Evolutionary conservation across 2,329 filamentous ascomycete genomes (phyloP).

Genomic region (Teratosphaeria epicoccoides): DNA sequence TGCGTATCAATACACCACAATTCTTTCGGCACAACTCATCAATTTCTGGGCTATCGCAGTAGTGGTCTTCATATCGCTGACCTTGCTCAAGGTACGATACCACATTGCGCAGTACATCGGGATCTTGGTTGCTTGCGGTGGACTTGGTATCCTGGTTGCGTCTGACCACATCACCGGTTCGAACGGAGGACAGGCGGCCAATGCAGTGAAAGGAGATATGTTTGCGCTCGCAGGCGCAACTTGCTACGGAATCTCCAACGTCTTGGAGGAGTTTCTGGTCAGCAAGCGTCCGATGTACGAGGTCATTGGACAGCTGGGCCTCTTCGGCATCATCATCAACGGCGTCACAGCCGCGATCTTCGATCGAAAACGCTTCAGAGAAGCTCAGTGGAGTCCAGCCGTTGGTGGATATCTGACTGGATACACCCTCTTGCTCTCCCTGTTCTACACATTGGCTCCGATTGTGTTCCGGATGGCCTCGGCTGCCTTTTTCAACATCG

Average conservation of each 20-base stretch:
- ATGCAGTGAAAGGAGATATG: conserved; percentile 81
- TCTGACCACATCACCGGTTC: conserved; percentile 74
- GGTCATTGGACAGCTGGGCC: conserved; percentile 79
- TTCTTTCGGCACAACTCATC: conserved; percentile 85
- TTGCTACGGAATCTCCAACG: conserved; percentile 83
- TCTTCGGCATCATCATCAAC: conserved; percentile 85
- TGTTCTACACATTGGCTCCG: conserved; percentile 84
- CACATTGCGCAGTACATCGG: conserved; percentile 73
- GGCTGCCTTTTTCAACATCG: conserved; percentile 90
- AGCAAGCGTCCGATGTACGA: conserved; percentile 80
- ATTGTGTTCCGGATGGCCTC: conserved; percentile 80
- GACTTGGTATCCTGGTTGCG: conserved; percentile 75
- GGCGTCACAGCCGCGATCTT: conserved; percentile 86
- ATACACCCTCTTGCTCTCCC: conserved; percentile 69
- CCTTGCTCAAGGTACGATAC: conserved; percentile 79
- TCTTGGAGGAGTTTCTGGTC: conserved; percentile 90
- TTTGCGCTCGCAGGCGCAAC: conserved; percentile 84
- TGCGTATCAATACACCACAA: conserved; percentile 85
- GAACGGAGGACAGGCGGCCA: conserved; percentile 56
- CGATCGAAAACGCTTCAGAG: conserved; percentile 60
- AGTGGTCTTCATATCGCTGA: conserved; percentile 75
- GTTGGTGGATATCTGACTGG: conserved; percentile 77
- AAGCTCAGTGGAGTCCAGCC: conserved; percentile 33
- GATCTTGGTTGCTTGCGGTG: conserved; percentile 82
- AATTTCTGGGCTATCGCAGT: conserved; percentile 98